Evolutionary conservation across 2,329 filamentous ascomycete species (phyloP), one percentile per base, ranked within the genome.

Genomic region (Chrysoporthe puriensis): DNA sequence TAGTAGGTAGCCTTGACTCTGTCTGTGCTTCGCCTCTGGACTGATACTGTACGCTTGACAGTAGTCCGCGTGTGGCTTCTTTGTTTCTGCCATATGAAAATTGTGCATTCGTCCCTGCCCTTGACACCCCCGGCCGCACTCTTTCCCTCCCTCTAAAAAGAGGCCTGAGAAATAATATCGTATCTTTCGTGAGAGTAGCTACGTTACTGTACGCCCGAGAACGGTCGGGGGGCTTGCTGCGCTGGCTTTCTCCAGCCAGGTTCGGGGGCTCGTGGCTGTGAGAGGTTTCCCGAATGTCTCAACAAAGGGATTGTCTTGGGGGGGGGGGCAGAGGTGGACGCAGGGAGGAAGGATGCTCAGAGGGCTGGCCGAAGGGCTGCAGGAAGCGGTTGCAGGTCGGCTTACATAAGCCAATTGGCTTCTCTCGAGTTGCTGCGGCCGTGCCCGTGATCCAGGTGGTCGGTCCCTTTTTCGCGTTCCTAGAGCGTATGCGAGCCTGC

Each of bases 381-480:
- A 6, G 54, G 32, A 40, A 16, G 21, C 14, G 9, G 13, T 7
- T 52, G 26, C 16, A 40, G 7, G 18, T 2, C 54, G 46, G 26
- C 46, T 63, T 54, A 56, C 50, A 26, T 63, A 63, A 63, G 48
- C 50, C 1, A 8, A 1, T 8, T 40, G n/a, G 9, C 4, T 16
- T 1, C 36, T 43, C 3, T 18, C 14, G 26, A 26, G 44, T 18
- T 48, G 44, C 16, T 46, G 44, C 44, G 18, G 44, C 44, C n/a
- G 3, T 18, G 26, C 26, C 26, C 26, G 26, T 26, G 26, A 26
- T 26, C 26, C 26, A 26, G 54, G 18, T 36, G 36, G 54, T 36
- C 13, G 34, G 16, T n/a, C 32, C 56, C 48, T 26, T 56, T 63
- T 57, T 57, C 62, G 62, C 40, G 62, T 57, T 21, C 6, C n/a